Evolutionary conservation across 768 basidiomycete species (phyloP).

Genomic region (Boletus subparvulus): DNA sequence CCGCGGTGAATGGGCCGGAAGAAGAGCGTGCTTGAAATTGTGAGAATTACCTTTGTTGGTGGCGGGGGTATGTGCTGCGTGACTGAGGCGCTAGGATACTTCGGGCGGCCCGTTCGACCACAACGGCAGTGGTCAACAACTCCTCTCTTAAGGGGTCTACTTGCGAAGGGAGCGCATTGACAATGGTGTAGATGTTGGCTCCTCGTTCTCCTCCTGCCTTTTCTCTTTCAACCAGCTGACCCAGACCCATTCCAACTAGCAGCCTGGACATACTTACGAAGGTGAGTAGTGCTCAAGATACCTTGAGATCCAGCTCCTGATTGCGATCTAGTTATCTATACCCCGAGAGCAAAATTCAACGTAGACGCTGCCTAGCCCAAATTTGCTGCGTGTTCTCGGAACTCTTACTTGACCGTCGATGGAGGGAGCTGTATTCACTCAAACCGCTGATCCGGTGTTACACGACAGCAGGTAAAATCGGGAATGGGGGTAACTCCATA

Average conservation of each 20-base stretch:
- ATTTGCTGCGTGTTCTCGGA: not conserved
- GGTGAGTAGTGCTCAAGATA: not conserved
- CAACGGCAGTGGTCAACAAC: too few relatives aligned
- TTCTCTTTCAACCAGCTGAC: not conserved
- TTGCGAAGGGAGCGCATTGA: too few relatives aligned
- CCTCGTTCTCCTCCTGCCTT: too few relatives aligned
- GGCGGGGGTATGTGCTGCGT: too few relatives aligned
- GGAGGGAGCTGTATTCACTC: conserved; percentile 9
- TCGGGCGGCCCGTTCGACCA: too few relatives aligned
- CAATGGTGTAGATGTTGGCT: too few relatives aligned
- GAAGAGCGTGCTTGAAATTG: too few relatives aligned
- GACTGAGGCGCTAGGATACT: too few relatives aligned
- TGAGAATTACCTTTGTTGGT: too few relatives aligned
- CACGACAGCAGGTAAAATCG: not conserved
- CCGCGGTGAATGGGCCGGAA: too few relatives aligned
- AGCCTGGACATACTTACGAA: not conserved
- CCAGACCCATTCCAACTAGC: not conserved
- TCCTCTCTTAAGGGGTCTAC: too few relatives aligned
- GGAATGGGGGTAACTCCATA: not conserved
- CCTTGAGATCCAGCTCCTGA: not conserved
- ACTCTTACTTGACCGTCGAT: conserved; percentile 10
- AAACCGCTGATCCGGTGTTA: conserved; percentile 14
- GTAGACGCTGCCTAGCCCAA: conserved; percentile 4
- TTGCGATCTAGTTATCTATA: not conserved
- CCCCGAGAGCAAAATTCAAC: too few relatives aligned